phyloP scores from a whole-genome alignment of 208 protist species.

The Leishmania tropica region DNA sequence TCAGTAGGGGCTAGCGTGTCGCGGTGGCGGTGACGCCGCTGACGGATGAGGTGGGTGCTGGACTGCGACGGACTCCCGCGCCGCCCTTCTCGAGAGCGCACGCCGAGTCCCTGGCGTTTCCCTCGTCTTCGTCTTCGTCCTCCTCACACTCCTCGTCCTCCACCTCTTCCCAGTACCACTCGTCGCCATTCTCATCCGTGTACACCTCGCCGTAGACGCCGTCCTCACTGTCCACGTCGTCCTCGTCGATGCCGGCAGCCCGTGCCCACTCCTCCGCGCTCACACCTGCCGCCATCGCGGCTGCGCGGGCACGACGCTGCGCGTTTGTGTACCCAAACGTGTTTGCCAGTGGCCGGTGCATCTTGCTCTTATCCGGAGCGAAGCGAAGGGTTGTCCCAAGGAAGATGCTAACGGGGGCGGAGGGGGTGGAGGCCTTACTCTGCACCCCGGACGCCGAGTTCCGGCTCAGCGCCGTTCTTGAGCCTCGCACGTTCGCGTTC shows the following conservation, averaged over 20 bases:
- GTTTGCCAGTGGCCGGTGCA: constrained; percentile 40
- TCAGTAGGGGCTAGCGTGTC: neutral
- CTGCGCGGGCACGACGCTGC: constrained; percentile 16
- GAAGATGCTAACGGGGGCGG: constrained; percentile 22
- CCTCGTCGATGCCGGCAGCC: neutral
- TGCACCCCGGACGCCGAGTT: neutral
- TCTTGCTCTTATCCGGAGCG: constrained; percentile 36
- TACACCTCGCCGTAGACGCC: constrained; percentile 32
- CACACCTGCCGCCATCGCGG: constrained; percentile 12
- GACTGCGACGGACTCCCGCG: neutral
- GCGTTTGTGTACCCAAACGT: constrained; percentile 36
- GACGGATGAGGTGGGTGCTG: too few species aligned
- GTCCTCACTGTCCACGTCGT: constrained; percentile 21
- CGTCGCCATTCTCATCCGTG: constrained; percentile 36
- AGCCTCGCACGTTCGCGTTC: neutral
- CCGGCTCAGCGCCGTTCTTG: neutral
- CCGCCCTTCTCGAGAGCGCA: neutral
- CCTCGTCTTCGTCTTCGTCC: constrained; percentile 20
- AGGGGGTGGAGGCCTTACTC: neutral
- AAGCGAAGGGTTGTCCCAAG: constrained; percentile 21
- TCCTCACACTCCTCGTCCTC: constrained; percentile 35
- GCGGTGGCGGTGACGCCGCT: neutral
- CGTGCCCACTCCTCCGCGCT: constrained; percentile 8
- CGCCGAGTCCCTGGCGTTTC: neutral
- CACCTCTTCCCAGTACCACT: constrained; percentile 45